Base-by-base conservation (phyloP, 1,284 basidiomycete species). In the Meripilus lineatus region DNA sequence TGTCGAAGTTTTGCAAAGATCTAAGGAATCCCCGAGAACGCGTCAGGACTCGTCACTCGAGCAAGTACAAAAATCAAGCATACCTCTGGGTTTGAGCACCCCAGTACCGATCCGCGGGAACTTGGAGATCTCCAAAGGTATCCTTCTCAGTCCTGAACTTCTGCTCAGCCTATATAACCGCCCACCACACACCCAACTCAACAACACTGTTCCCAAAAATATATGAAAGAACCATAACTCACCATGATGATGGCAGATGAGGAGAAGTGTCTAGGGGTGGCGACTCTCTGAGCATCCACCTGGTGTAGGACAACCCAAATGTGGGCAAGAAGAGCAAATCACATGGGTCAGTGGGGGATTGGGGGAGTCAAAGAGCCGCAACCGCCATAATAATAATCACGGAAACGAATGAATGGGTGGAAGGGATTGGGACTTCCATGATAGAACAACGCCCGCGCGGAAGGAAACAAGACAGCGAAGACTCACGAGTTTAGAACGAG, bases 1-100 rank as follows among this genome's bases (percentile, higher is more conserved):
- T 99, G 66, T 99, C 94, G 61, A 99, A 99, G 71, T 99, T 99
- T 68, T 94, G 89, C 53, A 99, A 75, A 22, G 93, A 96, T 40
- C 88, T 90, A 52, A 4, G 34, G n/a, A n/a, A n/a, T n/a, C n/a
- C n/a, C n/a, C n/a, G n/a, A n/a, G n/a, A 8, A 24, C 4, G 18
- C n/a, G 32, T 30, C 20, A 21, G 18, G 5, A 25, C 42, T n/a
- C n/a, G n/a, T n/a, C n/a, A n/a, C n/a, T n/a, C n/a, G n/a, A 28
- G 10, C n/a, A 2, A 35, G n/a, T 18, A 47, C 7, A 33, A 21
- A 46, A 45, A 40, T 40, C 4, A 33, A 44, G 28, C 69, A 18
- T 53, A 85, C 87, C 96, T 80, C 67, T 99, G 96, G 25, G 96
- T 99, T 71, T 99, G 96, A 15, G 95, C 95, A 50, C 96, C 96